A percentile compares a stretch with the other conserved stretches of the same genome.
Evolutionary conservation across 2,329 filamentous ascomycete genomes (phyloP).

Genomic region (Ascosphaera apis): DNA sequence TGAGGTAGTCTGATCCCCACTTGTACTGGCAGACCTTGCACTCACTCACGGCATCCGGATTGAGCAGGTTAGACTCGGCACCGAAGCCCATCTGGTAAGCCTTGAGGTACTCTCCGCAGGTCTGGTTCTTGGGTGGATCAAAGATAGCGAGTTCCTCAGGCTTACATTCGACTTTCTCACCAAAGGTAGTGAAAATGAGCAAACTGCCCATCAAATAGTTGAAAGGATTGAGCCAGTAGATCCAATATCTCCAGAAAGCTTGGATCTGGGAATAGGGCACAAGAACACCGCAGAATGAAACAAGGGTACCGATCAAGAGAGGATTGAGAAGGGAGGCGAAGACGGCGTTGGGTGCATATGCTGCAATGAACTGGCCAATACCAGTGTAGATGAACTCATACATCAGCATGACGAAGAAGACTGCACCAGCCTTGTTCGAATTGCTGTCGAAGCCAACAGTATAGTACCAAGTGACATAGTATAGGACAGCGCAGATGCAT

Average conservation of each 20-base stretch:
- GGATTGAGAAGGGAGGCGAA: conserved; percentile 55
- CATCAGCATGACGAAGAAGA: conserved; percentile 49
- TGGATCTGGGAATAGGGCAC: conserved; percentile 38
- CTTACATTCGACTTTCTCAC: conserved; percentile 23
- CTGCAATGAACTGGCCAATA: conserved; percentile 60
- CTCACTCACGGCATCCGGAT: conserved; percentile 30
- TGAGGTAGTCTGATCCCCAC: conserved; percentile 35
- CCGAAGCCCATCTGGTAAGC: conserved; percentile 27
- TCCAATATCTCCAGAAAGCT: conserved; percentile 47
- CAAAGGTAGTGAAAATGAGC: conserved; percentile 30
- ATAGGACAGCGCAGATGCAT: conserved; percentile 37
- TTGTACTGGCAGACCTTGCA: conserved; percentile 41
- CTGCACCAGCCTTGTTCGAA: conserved; percentile 18
- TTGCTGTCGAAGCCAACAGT: conserved; percentile 41
- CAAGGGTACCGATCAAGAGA: conserved; percentile 50
- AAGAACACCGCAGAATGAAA: conserved; percentile 48
- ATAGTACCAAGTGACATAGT: conserved; percentile 54
- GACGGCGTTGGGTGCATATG: conserved; percentile 42
- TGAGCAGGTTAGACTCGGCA: conserved; percentile 28
- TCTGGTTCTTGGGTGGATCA: conserved; percentile 19
- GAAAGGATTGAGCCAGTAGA: conserved; percentile 37
- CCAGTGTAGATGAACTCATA: conserved; percentile 49
- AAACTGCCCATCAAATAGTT: conserved; percentile 37
- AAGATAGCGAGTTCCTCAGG: conserved; percentile 27
- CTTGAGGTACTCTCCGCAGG: conserved; percentile 35